These are phyloP conservation scores for Fusarium brachygibbosum DNA, from an alignment of 2,329 filamentous ascomycete genomes.

Conservation along the genomic window DNA sequence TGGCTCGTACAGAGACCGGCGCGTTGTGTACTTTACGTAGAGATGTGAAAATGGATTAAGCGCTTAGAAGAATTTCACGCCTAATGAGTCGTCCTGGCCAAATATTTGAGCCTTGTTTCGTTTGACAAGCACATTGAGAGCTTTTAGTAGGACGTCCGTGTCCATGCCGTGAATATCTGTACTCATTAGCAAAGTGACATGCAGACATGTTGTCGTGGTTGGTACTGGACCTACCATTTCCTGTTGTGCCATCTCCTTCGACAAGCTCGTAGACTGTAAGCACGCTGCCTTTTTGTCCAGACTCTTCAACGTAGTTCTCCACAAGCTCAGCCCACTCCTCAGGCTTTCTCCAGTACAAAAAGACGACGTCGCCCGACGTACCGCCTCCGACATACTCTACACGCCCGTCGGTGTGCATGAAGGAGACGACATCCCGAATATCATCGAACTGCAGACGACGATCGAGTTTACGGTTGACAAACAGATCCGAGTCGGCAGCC, in stretches of 20 bases:
- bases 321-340: slow-evolving; percentile 91
- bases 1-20: slow-evolving; percentile 13
- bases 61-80: slow-evolving; percentile 94
- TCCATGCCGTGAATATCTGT: slow-evolving; percentile 92
- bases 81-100: slow-evolving; percentile 86
- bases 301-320: slow-evolving; percentile 86
- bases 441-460: slow-evolving; percentile 65
- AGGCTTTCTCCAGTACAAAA: slow-evolving; percentile 86
- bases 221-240: slow-evolving; percentile 67
- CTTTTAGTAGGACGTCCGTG: slow-evolving; percentile 81
- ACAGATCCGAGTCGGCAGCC: slow-evolving; percentile 67
- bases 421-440: slow-evolving; percentile 69
- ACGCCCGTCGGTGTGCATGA: slow-evolving; percentile 70
- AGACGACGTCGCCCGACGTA: slow-evolving; percentile 65
- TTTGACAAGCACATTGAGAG: slow-evolving; percentile 86
- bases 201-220: neutral
- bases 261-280: slow-evolving; percentile 92
- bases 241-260: slow-evolving; percentile 84
- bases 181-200: slow-evolving; percentile 18
- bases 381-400: slow-evolving; percentile 73
- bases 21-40: slow-evolving; percentile 35
- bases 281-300: slow-evolving; percentile 88
- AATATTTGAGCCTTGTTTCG: slow-evolving; percentile 94
- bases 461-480: slow-evolving; percentile 68
- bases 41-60: slow-evolving; percentile 32